Evolutionary conservation across 1,284 basidiomycete genomes (phyloP), one percentile per base, ranked within the genome.

Genomic region (Irpex sp.): DNA sequence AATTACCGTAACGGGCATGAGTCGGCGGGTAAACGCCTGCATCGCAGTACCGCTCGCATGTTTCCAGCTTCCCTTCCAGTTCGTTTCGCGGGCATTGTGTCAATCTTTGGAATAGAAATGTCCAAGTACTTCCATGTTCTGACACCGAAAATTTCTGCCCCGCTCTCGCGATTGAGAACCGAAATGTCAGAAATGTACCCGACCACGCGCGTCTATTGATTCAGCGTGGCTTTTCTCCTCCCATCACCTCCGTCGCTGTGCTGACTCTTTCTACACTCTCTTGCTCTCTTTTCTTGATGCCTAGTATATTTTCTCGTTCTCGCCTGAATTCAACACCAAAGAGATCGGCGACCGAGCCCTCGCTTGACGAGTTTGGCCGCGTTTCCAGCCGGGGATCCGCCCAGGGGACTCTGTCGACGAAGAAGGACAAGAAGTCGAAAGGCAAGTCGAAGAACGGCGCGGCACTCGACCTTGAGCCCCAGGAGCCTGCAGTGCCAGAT

Each of bases 331-430:
- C 84, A n/a, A 80, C 78, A 1, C 75, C 80, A 60, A 75, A 71
- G 70, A 84, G 80, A 66, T 62, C 73, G 17, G 58, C 67, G 15
- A 59, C 65, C 58, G 68, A 69, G 55, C 63, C 65, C 61, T 47
- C 66, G 58, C 73, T 70, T 67, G 89, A 91, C 77, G 89, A 91
- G 78, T 90, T 90, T 68, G 89, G 89, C 58, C 77, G 85, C 63
- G 79, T 85, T 63, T 71, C 75, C 63, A 83, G 80, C 77, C 78
- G 79, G 64, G 72, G 73, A 65, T 79, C 81, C 61, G 70, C 71
- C 70, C 63, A 62, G 54, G 43, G 68, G 67, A 67, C 67, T 56
- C 63, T 65, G 62, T 65, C 70, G 65, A 70, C 68, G 60, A 77
- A 75, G 76, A 84, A 82, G 75, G 83, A 83, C 70, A 83, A 81